These are phyloP conservation scores for Strobilomyces dryophilus DNA, from an alignment of 768 basidiomycete species.

Conservation along the genomic window DNA sequence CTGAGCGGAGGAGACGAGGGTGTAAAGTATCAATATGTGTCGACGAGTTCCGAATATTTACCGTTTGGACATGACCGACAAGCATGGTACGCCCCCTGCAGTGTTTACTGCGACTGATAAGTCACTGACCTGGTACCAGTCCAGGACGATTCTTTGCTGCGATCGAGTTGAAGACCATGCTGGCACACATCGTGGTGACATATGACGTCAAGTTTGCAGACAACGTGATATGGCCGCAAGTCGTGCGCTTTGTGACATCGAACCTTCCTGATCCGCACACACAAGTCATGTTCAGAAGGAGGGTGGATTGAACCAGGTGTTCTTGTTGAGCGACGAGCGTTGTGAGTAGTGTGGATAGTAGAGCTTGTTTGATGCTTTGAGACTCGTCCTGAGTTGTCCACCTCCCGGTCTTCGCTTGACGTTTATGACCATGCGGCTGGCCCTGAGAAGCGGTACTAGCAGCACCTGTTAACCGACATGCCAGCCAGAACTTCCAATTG, in stretches of 20 bases:
- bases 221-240: neutral
- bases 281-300: too few species aligned
- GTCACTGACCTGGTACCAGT: neutral
- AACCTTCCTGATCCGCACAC: neutral
- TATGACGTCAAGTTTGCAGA: conserved; percentile 10
- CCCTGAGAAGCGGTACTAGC: too few species aligned
- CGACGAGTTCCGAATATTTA: neutral
- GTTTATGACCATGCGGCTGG: too few species aligned
- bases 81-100: neutral
- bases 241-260: neutral
- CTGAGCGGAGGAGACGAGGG: neutral
- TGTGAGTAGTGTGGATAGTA: too few species aligned
- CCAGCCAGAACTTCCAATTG: too few species aligned
- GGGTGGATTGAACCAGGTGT: too few species aligned
- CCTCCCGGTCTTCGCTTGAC: too few species aligned
- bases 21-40: neutral
- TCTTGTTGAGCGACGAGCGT: too few species aligned
- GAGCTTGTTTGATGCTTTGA: too few species aligned
- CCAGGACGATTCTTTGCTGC: conserved; percentile 41
- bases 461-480: too few species aligned
- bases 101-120: neutral
- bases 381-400: too few species aligned
- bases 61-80: neutral
- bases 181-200: conserved; percentile 1
- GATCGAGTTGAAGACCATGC: conserved; percentile 41